Evolutionary conservation across 306 rosid genomes (phyloP).

Genomic region (Astragalus glycyphyllos): DNA sequence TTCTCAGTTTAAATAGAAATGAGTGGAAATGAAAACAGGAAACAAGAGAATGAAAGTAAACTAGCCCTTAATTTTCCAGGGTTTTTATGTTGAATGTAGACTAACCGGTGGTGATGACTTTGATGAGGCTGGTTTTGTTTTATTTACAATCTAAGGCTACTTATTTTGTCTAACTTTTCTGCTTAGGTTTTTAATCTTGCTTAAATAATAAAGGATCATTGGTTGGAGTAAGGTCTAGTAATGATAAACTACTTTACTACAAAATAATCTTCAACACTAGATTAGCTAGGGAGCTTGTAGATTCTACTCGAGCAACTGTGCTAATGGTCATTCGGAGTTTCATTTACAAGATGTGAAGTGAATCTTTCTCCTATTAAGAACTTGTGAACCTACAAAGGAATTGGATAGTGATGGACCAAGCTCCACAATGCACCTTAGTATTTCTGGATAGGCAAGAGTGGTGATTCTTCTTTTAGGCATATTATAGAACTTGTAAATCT

Average conservation of each 20-base stretch:
- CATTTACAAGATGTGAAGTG: slow-evolving; percentile 14
- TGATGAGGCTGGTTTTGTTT: neutral
- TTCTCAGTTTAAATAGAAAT: too few species aligned
- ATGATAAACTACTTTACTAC: neutral
- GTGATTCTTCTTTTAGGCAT: neutral
- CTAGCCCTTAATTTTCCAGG: slow-evolving; percentile 1
- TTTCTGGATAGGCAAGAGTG: slow-evolving; percentile 13
- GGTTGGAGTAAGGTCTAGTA: slow-evolving; percentile 9
- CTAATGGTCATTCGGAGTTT: slow-evolving; percentile 6
- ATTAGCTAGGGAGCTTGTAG: slow-evolving; percentile 7
- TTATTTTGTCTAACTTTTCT: slow-evolving; percentile 3
- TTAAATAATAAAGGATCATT: slow-evolving; percentile 20
- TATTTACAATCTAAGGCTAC: slow-evolving; percentile 10
- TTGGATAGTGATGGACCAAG: slow-evolving; percentile 33
- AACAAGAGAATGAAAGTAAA: too few species aligned
- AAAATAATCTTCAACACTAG: slow-evolving; percentile 4
- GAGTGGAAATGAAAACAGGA: too few species aligned
- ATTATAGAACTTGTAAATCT: neutral
- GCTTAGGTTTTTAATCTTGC: neutral
- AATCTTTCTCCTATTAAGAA: slow-evolving; percentile 28
- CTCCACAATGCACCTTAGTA: slow-evolving; percentile 15
- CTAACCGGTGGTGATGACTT: slow-evolving; percentile 22
- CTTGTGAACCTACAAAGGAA: slow-evolving; percentile 5
- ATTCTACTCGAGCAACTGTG: slow-evolving; percentile 17
- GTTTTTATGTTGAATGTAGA: slow-evolving; percentile 17